Conservation (phyloP, 192 early-diverging fungal species). For the Podila clonocystis region DNA sequence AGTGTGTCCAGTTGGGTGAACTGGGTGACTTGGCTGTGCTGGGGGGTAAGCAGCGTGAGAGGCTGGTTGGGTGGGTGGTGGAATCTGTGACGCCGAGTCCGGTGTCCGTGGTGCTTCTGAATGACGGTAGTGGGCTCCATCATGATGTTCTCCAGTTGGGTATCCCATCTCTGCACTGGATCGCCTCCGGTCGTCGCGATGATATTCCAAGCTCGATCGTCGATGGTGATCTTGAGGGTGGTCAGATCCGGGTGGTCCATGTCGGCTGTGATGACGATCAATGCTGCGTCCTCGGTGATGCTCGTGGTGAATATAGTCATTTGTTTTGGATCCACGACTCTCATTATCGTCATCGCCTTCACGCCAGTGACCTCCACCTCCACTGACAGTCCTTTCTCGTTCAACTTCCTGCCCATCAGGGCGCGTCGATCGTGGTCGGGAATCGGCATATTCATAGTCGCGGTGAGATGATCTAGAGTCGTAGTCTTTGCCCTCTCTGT, state of each 20-base stretch:
- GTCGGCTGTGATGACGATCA: neutral
- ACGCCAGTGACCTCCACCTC: constrained; percentile 12
- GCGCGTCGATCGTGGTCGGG: neutral
- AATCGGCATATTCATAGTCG: constrained; percentile 32
- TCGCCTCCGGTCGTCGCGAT: constrained; percentile 17
- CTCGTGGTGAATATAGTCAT: constrained; percentile 15
- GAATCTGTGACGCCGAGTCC: constrained; percentile 5
- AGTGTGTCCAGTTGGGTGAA: neutral
- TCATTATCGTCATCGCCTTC: constrained; percentile 44
- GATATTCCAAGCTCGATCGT: neutral
- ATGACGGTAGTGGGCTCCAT: constrained; percentile 5
- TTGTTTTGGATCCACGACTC: constrained; percentile 15
- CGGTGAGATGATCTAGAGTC: constrained; percentile 16
- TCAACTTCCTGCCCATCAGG: constrained; percentile 19
- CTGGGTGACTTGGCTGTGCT: neutral
- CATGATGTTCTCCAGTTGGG: constrained; percentile 2
- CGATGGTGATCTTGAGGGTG: neutral
- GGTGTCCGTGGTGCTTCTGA: neutral
- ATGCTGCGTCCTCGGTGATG: constrained; percentile 22
- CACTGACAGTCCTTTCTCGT: constrained; percentile 17
- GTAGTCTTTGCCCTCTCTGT: constrained; percentile 29
- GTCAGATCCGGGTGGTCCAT: neutral
- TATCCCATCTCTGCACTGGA: constrained; percentile 1
- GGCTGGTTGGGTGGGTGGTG: constrained; percentile 3
- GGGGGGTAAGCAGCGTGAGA: neutral